Evolutionary conservation across 2,329 filamentous ascomycete genomes (phyloP), one percentile per base, ranked within the genome.

Genomic region (Venturia asperata): DNA sequence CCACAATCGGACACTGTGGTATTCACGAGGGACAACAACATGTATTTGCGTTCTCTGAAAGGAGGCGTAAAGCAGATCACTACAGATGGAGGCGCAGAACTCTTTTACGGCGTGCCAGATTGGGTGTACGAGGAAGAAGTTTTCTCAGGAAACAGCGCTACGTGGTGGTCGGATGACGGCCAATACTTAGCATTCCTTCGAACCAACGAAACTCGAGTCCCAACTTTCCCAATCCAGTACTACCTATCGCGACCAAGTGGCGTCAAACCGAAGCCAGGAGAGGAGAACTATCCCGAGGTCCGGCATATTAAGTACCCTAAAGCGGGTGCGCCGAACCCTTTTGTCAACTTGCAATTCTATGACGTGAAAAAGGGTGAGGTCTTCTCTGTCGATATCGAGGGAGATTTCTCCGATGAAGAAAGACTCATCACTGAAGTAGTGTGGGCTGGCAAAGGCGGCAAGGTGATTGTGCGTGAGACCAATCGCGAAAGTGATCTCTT

Each of bases 241-340:
- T 99, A 94, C 76, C 79, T 97, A 67, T 91, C 90, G 30, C 83
- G 91, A 55, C 93, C 94, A 1, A 95, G 90, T 69, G 91, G 91
- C 34, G 82, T 85, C 61, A 69, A 81, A 61, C 87, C 91, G 4
- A 75, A 80, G 10, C 78, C 83, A 0, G 92, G 91, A 24, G 85
- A 95, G 69, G 92, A 97, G 74, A 87, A 85, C 63, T 99, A 99
- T 73, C 94, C 94, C 0, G 92, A 97, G 72, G 87, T 93, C 43
- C 85, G 88, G 68, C 80, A 92, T 70, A 95, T 99, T 83, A 99
- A 99, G 76, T 99, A 99, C 72, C 95, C 94, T 61, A 97, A 97
- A 76, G 89, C 94, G 24, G 95, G 94, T 3, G 88, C 92, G 1
- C 92, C 93, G 60, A 99, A 99, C 74, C 94, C 94, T 0, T 85